A percentile compares a stretch with the other conserved stretches of the same genome.
Conservation (phyloP, 73 alveolate species). For the Paramecium primaurelia region DNA sequence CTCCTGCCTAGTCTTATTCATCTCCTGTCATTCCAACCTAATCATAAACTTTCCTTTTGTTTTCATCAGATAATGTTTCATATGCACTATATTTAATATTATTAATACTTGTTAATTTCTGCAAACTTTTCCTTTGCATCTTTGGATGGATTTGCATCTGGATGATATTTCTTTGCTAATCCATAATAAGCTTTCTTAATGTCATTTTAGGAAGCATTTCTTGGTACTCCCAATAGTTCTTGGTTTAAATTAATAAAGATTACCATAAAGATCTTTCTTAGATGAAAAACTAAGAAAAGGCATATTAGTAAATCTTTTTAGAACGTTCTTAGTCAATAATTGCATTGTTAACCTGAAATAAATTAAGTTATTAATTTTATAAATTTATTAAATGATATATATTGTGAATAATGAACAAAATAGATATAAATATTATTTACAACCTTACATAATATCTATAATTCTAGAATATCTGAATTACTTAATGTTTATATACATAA, state of each 20-base stretch:
- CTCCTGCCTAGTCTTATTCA: constrained; percentile 79
- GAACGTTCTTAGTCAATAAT: neutral
- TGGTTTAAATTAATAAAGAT: neutral
- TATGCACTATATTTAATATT: constrained; percentile 70
- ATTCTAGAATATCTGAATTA: too few species aligned
- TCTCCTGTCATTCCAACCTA: constrained; percentile 89
- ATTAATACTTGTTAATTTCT: constrained; percentile 67
- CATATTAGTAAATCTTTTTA: neutral
- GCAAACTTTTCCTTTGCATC: constrained; percentile 93
- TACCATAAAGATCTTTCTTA: constrained; percentile 22
- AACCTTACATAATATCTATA: too few species aligned
- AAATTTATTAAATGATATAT: neutral
- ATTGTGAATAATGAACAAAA: neutral
- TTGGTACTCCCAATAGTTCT: constrained; percentile 73
- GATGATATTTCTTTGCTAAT: constrained; percentile 87
- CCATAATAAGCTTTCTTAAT: constrained; percentile 88
- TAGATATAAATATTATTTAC: too few species aligned
- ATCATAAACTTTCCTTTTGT: constrained; percentile 78
- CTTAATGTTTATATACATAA: too few species aligned
- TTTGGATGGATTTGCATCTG: constrained; percentile 81
- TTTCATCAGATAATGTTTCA: constrained; percentile 81
- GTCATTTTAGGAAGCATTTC: constrained; percentile 81
- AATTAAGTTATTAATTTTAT: neutral
- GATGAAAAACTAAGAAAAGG: neutral
- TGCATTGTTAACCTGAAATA: constrained; percentile 19